phyloP scores from a whole-genome alignment of 1,284 basidiomycete species.

The Ganoderma sinense region DNA sequence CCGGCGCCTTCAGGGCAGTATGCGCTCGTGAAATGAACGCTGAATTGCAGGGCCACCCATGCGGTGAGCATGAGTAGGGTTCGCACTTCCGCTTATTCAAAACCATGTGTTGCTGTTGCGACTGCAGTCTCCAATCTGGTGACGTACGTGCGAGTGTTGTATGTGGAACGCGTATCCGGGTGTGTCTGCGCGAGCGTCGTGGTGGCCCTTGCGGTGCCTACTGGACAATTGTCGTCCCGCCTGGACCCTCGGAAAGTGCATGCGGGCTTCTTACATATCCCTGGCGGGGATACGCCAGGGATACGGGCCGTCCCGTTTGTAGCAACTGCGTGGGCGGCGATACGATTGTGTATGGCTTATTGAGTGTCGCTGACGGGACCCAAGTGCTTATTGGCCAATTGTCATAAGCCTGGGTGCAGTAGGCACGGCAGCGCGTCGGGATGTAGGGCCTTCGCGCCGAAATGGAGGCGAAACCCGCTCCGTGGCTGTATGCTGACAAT shows the following conservation, averaged over 20 bases:
- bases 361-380: neutral
- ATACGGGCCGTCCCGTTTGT: neutral
- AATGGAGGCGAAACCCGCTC: conserved; percentile 1
- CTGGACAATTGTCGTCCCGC: neutral
- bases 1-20: neutral
- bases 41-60: neutral
- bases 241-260: neutral
- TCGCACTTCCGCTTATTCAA: too few species aligned
- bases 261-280: neutral
- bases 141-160: neutral
- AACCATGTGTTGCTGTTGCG: neutral
- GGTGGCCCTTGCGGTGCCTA: neutral
- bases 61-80: conserved; percentile 2
- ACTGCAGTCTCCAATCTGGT: neutral
- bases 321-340: neutral
- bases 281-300: neutral
- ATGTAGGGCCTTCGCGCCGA: conserved; percentile 1
- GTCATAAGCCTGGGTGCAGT: neutral
- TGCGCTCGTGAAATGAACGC: neutral
- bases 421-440: neutral
- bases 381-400: neutral
- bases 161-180: neutral
- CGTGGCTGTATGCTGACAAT: neutral
- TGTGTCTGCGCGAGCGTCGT: neutral
- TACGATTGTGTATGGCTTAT: neutral